Conservation (phyloP, 2,329 filamentous ascomycete genomes). For the Alternaria gaisen region DNA sequence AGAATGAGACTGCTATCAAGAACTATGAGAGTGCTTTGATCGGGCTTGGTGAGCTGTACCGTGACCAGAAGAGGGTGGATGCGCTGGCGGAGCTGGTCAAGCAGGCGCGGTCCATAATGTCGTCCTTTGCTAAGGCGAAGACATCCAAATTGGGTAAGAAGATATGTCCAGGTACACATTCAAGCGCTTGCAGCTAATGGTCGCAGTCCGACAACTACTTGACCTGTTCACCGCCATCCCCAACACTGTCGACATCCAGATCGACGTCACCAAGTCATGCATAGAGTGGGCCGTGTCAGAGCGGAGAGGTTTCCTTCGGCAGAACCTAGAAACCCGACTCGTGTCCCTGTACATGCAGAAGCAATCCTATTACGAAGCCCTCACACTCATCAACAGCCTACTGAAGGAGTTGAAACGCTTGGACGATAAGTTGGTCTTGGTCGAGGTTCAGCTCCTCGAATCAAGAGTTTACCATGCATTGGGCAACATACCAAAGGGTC, state of each 20-base stretch:
- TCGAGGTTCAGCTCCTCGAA: conserved; percentile 97
- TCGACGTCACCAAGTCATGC: conserved; percentile 95
- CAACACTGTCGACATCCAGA: conserved; percentile 92
- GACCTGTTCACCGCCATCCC: conserved; percentile 95
- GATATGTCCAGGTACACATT: background rate
- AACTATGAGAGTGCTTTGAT: conserved; percentile 92
- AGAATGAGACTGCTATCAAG: conserved; percentile 84
- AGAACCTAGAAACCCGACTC: conserved; percentile 96
- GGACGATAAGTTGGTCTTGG: conserved; percentile 97
- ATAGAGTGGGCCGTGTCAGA: conserved; percentile 99
- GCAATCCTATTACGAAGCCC: conserved; percentile 95
- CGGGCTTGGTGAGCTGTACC: conserved; percentile 89
- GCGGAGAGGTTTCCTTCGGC: conserved; percentile 92
- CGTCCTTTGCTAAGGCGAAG: conserved; percentile 98
- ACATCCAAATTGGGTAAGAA: conserved; percentile 91
- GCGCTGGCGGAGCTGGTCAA: conserved; percentile 90
- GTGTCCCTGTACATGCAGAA: conserved; percentile 96
- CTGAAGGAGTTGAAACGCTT: conserved; percentile 96
- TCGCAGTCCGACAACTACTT: conserved; percentile 88
- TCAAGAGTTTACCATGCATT: conserved; percentile 97
- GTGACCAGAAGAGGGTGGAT: conserved; percentile 82
- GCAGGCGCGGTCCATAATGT: conserved; percentile 88
- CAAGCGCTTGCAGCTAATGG: conserved; percentile 10
- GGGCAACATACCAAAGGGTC: conserved; percentile 94
- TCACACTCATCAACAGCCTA: conserved; percentile 95